Base-by-base conservation (phyloP, 202 grass and related monocot species). In the Setaria viridis region DNA sequence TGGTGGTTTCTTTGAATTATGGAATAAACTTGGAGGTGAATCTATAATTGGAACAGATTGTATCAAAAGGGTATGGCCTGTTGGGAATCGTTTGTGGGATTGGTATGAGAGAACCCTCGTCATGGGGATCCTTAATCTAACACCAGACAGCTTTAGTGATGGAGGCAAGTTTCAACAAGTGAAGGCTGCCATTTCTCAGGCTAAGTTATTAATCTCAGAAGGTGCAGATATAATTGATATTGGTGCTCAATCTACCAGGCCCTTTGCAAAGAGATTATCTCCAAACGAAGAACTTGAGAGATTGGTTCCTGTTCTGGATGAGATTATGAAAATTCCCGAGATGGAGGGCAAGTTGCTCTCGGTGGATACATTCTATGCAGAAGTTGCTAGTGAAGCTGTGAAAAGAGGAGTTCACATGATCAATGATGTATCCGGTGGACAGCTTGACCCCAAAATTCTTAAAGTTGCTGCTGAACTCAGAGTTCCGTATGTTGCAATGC, bases 111-210 rank as follows among this genome's bases (percentile, higher is more conserved):
- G 86, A 82, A 95, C 93, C 29, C 88, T 94, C 6, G 33, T 98
- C 50, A 94, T 98, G 96, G 96, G 95, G 50, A 74, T 95, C 81
- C 86, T 98, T 84, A 98, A 98, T 89, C 41, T 98, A 67, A 94
- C 96, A 33, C 91, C 93, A 3, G 93, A 98, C 48, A 98, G 96
- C 80, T 98, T 98, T 90, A 95, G 96, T 54, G 96, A 95, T 55
- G 96, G 93, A 46, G 93, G 96, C 43, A 95, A 95, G 79, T 95
- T 92, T 85, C 84, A 79, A 78, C 29, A 84, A 75, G 71, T 95
- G 45, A 79, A 84, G 53, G 66, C 65, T 87, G 93, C 93, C 16
- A 64, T 98, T 79, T 92, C 84, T 67, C 91, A 90, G 81, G 80
- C 82, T 54, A 95, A 72, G 72, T 63, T 89, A 65, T 85, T 98